phyloP scores from a whole-genome alignment of 129 eudicot species.

The Sambucus nigra region DNA sequence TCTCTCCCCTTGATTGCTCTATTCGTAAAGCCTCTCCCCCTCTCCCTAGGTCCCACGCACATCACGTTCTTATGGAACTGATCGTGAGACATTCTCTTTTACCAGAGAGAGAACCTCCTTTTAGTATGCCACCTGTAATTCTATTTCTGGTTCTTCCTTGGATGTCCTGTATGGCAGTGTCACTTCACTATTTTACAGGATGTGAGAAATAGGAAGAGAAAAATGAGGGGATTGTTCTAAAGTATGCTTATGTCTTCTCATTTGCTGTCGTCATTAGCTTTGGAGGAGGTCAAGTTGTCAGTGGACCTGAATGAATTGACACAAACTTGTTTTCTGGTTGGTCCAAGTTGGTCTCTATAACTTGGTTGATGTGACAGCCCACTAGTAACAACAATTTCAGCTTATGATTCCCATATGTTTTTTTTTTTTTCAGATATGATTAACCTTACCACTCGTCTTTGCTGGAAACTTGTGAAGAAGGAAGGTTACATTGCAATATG shows the following conservation, averaged over 20 bases:
- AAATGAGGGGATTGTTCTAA: too few relatives aligned
- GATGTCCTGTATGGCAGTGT: background rate
- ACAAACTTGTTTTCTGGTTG: background rate
- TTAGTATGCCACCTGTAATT: background rate
- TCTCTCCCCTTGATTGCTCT: too few relatives aligned
- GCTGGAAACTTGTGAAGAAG: constrained; percentile 95
- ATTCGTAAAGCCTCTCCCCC: too few relatives aligned
- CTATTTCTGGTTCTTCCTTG: background rate
- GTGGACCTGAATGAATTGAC: background rate
- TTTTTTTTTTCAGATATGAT: constrained; percentile 54
- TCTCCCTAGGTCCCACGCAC: too few relatives aligned
- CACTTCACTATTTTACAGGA: background rate
- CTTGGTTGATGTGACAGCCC: background rate
- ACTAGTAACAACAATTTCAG: background rate
- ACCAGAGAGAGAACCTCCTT: background rate
- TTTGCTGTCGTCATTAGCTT: background rate
- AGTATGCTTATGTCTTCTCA: background rate
- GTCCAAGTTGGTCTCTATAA: background rate
- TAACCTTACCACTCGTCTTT: constrained; percentile 74
- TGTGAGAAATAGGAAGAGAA: background rate
- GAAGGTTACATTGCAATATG: constrained; percentile 95
- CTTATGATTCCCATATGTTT: constrained; percentile 1
- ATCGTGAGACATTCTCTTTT: background rate
- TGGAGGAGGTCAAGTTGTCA: background rate
- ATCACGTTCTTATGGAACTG: too few relatives aligned